Percentiles rank a stretch among this genome's conserved stretches.
phyloP scores from a whole-genome alignment of 148 eudicot species.

The Rhododendron griersonianum region DNA sequence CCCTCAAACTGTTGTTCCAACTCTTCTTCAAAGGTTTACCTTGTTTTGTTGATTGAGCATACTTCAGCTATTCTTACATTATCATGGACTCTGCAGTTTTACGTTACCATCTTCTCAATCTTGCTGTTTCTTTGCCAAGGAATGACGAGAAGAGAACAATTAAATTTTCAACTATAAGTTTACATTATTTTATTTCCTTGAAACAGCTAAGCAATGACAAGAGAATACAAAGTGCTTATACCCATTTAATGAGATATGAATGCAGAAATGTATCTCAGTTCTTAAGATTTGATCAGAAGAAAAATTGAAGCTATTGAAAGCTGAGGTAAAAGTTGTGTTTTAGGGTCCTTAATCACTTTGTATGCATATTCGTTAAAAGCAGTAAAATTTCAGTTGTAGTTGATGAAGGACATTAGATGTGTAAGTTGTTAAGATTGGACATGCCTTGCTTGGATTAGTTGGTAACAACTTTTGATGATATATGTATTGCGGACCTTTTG shows the following conservation, averaged over 20 bases:
- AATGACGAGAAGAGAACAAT: background rate
- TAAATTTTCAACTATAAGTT: background rate
- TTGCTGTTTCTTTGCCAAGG: background rate
- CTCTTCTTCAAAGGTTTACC: slow-evolving; percentile 45
- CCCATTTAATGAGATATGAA: background rate
- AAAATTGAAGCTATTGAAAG: background rate
- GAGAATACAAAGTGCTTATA: background rate
- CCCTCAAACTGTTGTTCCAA: slow-evolving; percentile 65
- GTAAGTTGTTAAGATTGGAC: background rate
- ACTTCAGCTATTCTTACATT: background rate
- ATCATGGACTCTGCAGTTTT: background rate
- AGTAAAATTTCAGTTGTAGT: background rate
- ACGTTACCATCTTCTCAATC: background rate
- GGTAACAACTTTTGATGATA: background rate
- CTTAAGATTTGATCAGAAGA: background rate
- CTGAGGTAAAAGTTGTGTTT: background rate
- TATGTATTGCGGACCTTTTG: background rate
- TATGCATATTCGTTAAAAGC: background rate
- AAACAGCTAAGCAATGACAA: background rate
- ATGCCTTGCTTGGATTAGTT: background rate
- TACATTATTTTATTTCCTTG: background rate
- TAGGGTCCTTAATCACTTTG: background rate
- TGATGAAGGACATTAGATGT: background rate
- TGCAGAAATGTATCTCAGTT: background rate
- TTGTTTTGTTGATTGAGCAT: background rate